These are phyloP conservation scores for Filosporella fistucella DNA, from an alignment of 495 filamentous ascomycete genomes.

Conservation along the genomic window DNA sequence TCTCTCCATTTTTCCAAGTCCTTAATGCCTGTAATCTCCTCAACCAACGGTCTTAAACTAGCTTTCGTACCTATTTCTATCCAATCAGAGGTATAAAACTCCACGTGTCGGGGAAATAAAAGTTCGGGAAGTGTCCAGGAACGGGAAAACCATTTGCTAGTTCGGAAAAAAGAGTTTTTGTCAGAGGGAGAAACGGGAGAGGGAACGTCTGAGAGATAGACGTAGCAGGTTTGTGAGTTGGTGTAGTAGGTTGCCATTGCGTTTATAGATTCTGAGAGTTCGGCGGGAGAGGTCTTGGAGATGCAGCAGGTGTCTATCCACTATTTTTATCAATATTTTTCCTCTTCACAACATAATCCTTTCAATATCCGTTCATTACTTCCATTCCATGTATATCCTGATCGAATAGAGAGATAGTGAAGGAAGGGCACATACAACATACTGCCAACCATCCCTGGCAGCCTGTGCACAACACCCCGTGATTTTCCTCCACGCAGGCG, in stretches of 20 bases:
- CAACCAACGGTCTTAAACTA: background rate
- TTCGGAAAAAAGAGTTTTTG: no score
- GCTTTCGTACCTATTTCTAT: slow-evolving; percentile 1
- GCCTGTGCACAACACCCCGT: slow-evolving; percentile 6
- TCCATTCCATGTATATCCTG: no score
- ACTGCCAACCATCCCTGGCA: background rate
- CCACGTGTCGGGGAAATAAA: slow-evolving; percentile 8
- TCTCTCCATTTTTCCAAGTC: no score
- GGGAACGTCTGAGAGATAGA: background rate
- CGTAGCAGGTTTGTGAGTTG: background rate
- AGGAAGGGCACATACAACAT: no score
- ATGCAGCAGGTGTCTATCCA: slow-evolving; percentile 7
- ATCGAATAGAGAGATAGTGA: no score
- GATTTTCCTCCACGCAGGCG: slow-evolving; percentile 6
- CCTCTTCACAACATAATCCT: background rate
- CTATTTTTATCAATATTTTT: background rate
- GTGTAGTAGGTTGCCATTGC: background rate
- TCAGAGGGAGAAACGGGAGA: no score
- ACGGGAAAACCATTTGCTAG: slow-evolving; percentile 10
- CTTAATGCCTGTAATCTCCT: slow-evolving; percentile 14
- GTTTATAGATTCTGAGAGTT: background rate
- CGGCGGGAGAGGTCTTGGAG: background rate
- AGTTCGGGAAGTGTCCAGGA: slow-evolving; percentile 18
- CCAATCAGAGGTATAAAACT: slow-evolving; percentile 11
- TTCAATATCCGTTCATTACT: no score